Conservation (phyloP, 2,329 filamentous ascomycete genomes). For the Aspergillus awamori region DNA sequence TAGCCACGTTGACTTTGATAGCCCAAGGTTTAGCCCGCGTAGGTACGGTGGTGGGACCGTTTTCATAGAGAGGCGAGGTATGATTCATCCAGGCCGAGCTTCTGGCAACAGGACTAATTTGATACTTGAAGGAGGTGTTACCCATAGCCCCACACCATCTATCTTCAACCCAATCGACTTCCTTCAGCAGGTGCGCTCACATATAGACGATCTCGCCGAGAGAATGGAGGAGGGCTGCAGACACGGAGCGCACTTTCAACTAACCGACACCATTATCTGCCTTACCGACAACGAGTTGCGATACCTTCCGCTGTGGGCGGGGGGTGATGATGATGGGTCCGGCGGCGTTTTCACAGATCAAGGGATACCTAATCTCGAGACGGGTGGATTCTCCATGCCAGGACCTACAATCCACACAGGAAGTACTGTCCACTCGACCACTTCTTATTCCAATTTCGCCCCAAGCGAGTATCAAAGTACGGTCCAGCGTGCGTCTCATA, state of each 20-base stretch:
- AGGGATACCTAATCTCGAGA: constrained; percentile 36
- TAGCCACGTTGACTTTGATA: background rate
- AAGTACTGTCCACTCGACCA: constrained; percentile 27
- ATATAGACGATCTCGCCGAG: constrained; percentile 21
- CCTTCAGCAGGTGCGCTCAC: constrained; percentile 19
- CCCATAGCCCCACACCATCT: too few species aligned
- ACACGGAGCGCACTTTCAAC: constrained; percentile 17
- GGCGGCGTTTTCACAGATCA: constrained; percentile 53
- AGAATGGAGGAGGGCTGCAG: constrained; percentile 23
- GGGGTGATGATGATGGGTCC: constrained; percentile 56
- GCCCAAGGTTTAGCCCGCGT: background rate
- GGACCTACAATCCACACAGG: constrained; percentile 39
- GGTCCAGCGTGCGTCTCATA: constrained; percentile 39
- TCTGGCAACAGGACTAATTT: background rate
- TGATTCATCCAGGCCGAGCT: too few species aligned
- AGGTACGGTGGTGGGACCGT: too few species aligned
- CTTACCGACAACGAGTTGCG: constrained; percentile 62
- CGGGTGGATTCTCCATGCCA: constrained; percentile 40
- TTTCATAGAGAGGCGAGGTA: background rate
- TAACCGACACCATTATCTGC: constrained; percentile 52
- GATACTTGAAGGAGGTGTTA: background rate
- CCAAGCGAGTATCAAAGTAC: constrained; percentile 36
- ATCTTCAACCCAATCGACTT: constrained; percentile 24
- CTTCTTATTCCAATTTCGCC: constrained; percentile 30
- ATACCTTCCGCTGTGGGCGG: constrained; percentile 68